Percentiles rank a stretch among this genome's conserved stretches.
phyloP scores from a whole-genome alignment of 805 yeast genomes.

The Saccharomycopsis vini region DNA sequence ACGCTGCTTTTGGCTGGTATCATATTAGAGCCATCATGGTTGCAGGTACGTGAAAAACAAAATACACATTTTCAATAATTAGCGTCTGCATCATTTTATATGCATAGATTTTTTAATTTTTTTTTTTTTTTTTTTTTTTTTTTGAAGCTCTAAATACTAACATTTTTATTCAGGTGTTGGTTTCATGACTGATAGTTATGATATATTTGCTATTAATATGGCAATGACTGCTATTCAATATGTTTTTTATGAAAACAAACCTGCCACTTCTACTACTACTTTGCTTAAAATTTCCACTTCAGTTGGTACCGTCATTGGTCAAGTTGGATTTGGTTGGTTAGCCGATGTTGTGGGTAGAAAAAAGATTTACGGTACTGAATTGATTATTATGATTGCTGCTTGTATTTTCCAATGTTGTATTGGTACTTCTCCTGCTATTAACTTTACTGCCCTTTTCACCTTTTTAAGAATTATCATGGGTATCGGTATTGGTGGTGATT shows the following conservation, averaged over 20 bases:
- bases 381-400: slow-evolving; percentile 74
- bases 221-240: slow-evolving; percentile 71
- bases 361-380: slow-evolving; percentile 77
- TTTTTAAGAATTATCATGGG: slow-evolving; percentile 85
- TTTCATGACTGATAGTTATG: slow-evolving; percentile 87
- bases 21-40: slow-evolving; percentile 74
- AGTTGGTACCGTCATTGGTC: slow-evolving; percentile 91
- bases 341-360: slow-evolving; percentile 85
- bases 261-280: slow-evolving; percentile 68
- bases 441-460: slow-evolving; percentile 63
- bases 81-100: too few relatives aligned
- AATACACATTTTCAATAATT: too few relatives aligned
- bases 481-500: slow-evolving; percentile 97
- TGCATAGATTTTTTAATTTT: too few relatives aligned
- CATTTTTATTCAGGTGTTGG: too few relatives aligned
- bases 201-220: slow-evolving; percentile 82
- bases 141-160: too few relatives aligned
- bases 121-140: too few relatives aligned
- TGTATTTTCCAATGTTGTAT: slow-evolving; percentile 68
- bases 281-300: slow-evolving; percentile 82
- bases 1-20: slow-evolving; percentile 73
- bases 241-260: slow-evolving; percentile 57
- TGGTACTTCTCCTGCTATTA: slow-evolving; percentile 64
- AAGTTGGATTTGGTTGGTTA: slow-evolving; percentile 70
- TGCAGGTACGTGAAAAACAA: too few relatives aligned